Base-by-base conservation (phyloP, 306 rosid genomes). In the Cyamopsis tetragonoloba region DNA sequence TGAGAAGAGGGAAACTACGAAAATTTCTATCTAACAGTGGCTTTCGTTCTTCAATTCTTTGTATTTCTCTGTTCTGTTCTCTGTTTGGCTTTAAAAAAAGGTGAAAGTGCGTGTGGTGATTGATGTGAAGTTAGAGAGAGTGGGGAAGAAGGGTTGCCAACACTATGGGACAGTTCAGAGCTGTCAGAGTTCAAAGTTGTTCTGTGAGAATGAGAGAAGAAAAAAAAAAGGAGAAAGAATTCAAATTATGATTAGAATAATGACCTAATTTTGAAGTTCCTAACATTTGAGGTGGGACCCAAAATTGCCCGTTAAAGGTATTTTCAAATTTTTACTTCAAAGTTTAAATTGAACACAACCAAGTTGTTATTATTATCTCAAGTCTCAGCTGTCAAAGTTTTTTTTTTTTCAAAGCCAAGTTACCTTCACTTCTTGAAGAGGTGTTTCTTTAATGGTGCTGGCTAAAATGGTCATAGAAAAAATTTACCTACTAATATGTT, bases 171-270 rank as follows among this genome's bases (percentile, higher is more conserved):
- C 89, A 82, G 73, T 47, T 82, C 26, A 78, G 84, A 85, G 89
- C 91, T 89, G 95, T 84, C 91, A 82, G 78, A 72, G 85, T 71
- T 73, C 75, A 78, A 83, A 81, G 89, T 66, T 59, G 74, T 44
- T 66, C 48, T 37, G 20, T 41, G 78, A 78, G 83, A 66, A 76
- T 9, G 79, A 68, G 81, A 68, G 62, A 14, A 24, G n/a, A n/a
- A 43, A 14, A 63, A 4, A 62, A 73, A 76, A 31, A 71, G 56
- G 32, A 32, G 30, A 83, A 80, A n/a, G n/a, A n/a, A 54, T 84
- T 91, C 89, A 84, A 77, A 86, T 88, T 72, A 84, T 86, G 78
- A 74, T 5, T 41, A 68, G 32, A 15, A 68, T 75, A 50, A 61
- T 82, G 58, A 54, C 81, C 69, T 13, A 61, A 26, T 43, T 72